A percentile compares a stretch with the other conserved stretches of the same genome.
phyloP scores from a whole-genome alignment of 768 basidiomycete genomes.

The Boletus fagicola region DNA sequence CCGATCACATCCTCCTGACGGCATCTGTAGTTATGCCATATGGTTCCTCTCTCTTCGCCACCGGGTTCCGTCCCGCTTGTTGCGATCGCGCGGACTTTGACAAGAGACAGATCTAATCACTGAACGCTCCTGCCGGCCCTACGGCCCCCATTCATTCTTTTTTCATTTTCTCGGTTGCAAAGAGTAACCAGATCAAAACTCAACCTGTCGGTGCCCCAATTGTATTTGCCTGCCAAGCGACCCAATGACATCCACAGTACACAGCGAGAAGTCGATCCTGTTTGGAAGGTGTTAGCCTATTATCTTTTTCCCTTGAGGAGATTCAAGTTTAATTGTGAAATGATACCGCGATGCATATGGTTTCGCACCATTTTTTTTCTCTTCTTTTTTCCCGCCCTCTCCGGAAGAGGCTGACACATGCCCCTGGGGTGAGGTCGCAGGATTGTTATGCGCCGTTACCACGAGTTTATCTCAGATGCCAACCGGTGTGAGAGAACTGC shows the following conservation, averaged over 20 bases:
- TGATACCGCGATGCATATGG: conserved; percentile 16
- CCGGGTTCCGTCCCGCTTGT: conserved; percentile 31
- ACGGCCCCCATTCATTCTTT: conserved; percentile 16
- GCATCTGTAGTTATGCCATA: conserved; percentile 29
- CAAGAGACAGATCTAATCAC: conserved; percentile 26
- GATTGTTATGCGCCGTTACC: conserved; percentile 24
- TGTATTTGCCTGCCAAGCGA: conserved; percentile 6
- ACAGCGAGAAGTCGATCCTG: conserved; percentile 17
- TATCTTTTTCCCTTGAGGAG: conserved; percentile 17
- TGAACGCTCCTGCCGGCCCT: conserved; percentile 11
- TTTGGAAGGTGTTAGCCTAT: conserved; percentile 25
- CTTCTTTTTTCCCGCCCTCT: conserved; percentile 8
- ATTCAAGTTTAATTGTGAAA: conserved; percentile 19
- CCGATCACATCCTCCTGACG: conserved; percentile 28
- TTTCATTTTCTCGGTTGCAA: conserved; percentile 12
- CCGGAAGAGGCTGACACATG: conserved; percentile 22
- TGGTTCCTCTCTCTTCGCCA: conserved; percentile 21
- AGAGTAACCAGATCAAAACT: conserved; percentile 12
- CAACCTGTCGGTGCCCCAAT: conserved; percentile 5
- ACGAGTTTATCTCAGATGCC: conserved; percentile 32
- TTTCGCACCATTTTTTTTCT: conserved; percentile 18
- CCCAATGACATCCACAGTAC: conserved; percentile 12
- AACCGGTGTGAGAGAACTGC: conserved; percentile 18
- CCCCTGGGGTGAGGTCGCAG: conserved; percentile 24
- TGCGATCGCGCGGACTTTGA: conserved; percentile 27